Evolutionary conservation across 768 basidiomycete genomes (phyloP), one percentile per base, ranked within the genome.

Genomic region (Hortiboletus campestris): DNA sequence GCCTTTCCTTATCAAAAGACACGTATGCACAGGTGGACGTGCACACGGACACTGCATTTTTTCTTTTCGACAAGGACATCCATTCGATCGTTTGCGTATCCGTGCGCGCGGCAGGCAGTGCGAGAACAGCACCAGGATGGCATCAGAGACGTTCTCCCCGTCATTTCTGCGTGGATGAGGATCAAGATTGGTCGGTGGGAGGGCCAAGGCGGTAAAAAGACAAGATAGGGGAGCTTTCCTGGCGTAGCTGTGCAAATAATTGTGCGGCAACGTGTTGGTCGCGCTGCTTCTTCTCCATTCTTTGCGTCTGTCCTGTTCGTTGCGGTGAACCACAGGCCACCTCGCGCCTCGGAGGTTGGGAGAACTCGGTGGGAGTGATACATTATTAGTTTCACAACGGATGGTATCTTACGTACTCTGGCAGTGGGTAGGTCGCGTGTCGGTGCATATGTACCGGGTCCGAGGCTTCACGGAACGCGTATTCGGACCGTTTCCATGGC

Each of bases 261-360:
- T n/a, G 50, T 40, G 51, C 32, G 29, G 42, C 40, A 68, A 68
- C 66, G 66, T 68, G 66, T 66, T 60, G 52, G 47, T 53, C 52
- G 51, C 55, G 47, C 48, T 46, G 60, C 57, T 56, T 59, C 60
- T 13, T 36, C 50, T 58, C 58, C 51, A 56, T 52, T 66, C 61
- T 14, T 17, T 29, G 46, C 3, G 16, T 56, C 13, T 29, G 10
- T 40, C 48, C 48, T 39, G 29, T 53, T 20, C 45, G 46, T 36
- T 51, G 42, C 38, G 46, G 55, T 40, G 62, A 45, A n/a, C 31
- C 16, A 44, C 57, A 49, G 47, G 48, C 39, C 35, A 1, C 34
- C 40, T 51, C 39, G 35, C 46, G 31, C 53, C 59, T 62, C 50
- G 45, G 65, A 57, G 31, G 55, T 20, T 49, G 40, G 28, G 17